These are phyloP conservation scores for Boletus reticulatus DNA, from an alignment of 768 basidiomycete species.

Conservation along the genomic window DNA sequence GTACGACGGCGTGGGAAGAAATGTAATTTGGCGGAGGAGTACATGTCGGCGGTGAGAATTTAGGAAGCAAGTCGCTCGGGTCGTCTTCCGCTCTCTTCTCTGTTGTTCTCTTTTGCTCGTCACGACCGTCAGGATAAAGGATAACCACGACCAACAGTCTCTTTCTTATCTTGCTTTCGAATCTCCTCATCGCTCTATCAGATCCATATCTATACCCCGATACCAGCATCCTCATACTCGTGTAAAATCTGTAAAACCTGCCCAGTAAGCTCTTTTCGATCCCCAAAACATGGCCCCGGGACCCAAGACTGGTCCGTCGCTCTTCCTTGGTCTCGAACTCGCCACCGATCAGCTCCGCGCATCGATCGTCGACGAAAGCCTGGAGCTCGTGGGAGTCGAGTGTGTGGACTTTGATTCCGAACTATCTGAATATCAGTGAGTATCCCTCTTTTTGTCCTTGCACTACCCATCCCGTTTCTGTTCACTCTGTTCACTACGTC, in stretches of 20 bases:
- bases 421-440: slow-evolving; percentile 78
- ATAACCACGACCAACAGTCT: slow-evolving; percentile 15
- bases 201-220: slow-evolving; percentile 25
- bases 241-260: slow-evolving; percentile 6
- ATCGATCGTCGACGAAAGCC: slow-evolving; percentile 77
- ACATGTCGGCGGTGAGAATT: slow-evolving; percentile 16
- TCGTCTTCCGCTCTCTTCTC: slow-evolving; percentile 8
- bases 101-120: slow-evolving; percentile 15
- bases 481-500: neutral
- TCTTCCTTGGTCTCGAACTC: slow-evolving; percentile 86
- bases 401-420: slow-evolving; percentile 82
- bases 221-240: slow-evolving; percentile 22
- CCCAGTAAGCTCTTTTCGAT: slow-evolving; percentile 1
- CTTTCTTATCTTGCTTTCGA: slow-evolving; percentile 13
- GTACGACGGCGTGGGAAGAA: slow-evolving; percentile 29
- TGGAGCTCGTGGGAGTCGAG: slow-evolving; percentile 82
- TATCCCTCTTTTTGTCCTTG: slow-evolving; percentile 18
- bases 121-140: slow-evolving; percentile 22
- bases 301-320: slow-evolving; percentile 43
- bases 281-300: slow-evolving; percentile 30
- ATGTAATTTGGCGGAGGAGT: slow-evolving; percentile 12
- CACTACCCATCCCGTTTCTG: neutral
- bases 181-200: slow-evolving; percentile 1
- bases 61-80: slow-evolving; percentile 13
- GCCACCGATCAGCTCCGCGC: slow-evolving; percentile 82